phyloP scores from a whole-genome alignment of 257 asterid species.

The Echium plantagineum region DNA sequence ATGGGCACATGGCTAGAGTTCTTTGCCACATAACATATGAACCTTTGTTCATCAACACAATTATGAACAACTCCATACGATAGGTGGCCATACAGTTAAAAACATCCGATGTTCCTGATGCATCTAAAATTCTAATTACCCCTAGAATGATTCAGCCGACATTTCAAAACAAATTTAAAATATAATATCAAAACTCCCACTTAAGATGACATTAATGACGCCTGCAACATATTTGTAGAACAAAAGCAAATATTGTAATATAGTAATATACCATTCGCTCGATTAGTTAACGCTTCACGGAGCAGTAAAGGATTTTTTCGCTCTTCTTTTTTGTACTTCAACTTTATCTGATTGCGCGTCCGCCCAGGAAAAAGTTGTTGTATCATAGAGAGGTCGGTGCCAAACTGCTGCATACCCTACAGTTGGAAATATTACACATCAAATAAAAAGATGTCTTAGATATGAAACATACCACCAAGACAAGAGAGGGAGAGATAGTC shows the following conservation, averaged over 20 bases:
- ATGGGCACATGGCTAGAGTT: too few relatives aligned
- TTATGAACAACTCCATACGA: too few relatives aligned
- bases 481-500: too few relatives aligned
- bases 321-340: constrained; percentile 84
- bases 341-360: constrained; percentile 51
- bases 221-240: neutral
- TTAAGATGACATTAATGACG: neutral
- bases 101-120: too few relatives aligned
- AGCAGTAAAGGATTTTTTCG: constrained; percentile 59
- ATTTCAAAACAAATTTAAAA: too few relatives aligned
- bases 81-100: too few relatives aligned
- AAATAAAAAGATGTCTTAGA: neutral
- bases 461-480: neutral
- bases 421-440: constrained; percentile 2
- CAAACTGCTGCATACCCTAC: constrained; percentile 74
- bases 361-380: constrained; percentile 76
- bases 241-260: neutral
- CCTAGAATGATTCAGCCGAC: too few relatives aligned
- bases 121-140: too few relatives aligned
- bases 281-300: constrained; percentile 64
- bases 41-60: too few relatives aligned
- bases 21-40: too few relatives aligned
- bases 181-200: neutral
- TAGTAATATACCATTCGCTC: constrained; percentile 36
- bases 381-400: constrained; percentile 80